Conservation (phyloP, 495 filamentous ascomycete genomes). For the Eremomyces bilateralis region DNA sequence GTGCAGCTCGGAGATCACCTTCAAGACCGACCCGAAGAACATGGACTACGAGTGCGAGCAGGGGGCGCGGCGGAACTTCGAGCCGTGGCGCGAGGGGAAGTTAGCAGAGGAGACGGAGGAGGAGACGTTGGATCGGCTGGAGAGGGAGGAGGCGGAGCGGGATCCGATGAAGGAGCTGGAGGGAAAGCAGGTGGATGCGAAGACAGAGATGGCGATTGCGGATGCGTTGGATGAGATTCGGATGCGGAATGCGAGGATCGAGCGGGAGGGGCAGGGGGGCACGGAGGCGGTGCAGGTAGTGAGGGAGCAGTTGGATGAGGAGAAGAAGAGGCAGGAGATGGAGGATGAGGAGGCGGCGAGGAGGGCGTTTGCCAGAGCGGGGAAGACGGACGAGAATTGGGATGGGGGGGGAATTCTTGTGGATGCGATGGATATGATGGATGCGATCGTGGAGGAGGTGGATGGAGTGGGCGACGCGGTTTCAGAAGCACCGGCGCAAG, state of each 20-base stretch:
- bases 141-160: slow-evolving; percentile 42
- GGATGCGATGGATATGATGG: slow-evolving; percentile 5
- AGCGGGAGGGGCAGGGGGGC: slow-evolving; percentile 43
- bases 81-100: slow-evolving; percentile 56
- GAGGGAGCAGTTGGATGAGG: slow-evolving; percentile 29
- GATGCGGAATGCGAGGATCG: slow-evolving; percentile 68
- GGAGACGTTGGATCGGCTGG: slow-evolving; percentile 63
- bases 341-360: slow-evolving; percentile 76
- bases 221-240: slow-evolving; percentile 93
- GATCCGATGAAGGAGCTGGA: slow-evolving; percentile 66
- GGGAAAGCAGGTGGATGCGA: slow-evolving; percentile 74
- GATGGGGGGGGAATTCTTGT: slow-evolving; percentile 8
- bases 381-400: slow-evolving; percentile 30
- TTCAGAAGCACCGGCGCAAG: slow-evolving; percentile 21
- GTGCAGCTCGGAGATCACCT: slow-evolving; percentile 77
- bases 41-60: slow-evolving; percentile 78
- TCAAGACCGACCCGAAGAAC: slow-evolving; percentile 84
- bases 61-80: slow-evolving; percentile 82
- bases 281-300: slow-evolving; percentile 25
- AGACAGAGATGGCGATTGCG: slow-evolving; percentile 89
- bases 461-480: slow-evolving; percentile 13
- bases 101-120: slow-evolving; percentile 57
- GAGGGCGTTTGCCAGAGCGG: slow-evolving; percentile 49
- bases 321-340: slow-evolving; percentile 39
- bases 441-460: slow-evolving; percentile 21